phyloP scores from a whole-genome alignment of 768 basidiomycete species.

The Amanita thiersii region DNA sequence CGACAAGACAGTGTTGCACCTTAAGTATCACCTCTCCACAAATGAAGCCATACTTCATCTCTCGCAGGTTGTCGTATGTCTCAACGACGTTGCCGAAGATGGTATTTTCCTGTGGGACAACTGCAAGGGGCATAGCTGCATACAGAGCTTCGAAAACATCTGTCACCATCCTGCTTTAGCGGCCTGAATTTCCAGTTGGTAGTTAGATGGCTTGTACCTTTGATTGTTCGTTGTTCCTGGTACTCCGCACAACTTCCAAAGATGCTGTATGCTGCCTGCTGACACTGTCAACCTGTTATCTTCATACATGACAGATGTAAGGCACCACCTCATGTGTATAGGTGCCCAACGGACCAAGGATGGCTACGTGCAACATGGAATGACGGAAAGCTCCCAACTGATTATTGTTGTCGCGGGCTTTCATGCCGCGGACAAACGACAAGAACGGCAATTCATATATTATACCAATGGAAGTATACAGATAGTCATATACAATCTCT shows the following conservation, averaged over 20 bases:
- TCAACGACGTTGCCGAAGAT: conserved; percentile 69
- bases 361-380: conserved; percentile 29
- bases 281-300: neutral
- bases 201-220: conserved; percentile 17
- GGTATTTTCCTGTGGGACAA: conserved; percentile 80
- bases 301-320: neutral
- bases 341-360: conserved; percentile 63
- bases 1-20: conserved; percentile 64
- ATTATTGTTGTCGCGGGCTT: neutral
- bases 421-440: neutral
- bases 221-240: conserved; percentile 25
- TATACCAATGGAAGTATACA: neutral
- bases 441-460: neutral
- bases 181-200: neutral
- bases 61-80: conserved; percentile 59
- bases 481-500: neutral
- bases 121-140: conserved; percentile 36
- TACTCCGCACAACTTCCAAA: conserved; percentile 27
- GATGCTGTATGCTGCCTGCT: conserved; percentile 30
- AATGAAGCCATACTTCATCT: conserved; percentile 39
- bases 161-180: conserved; percentile 19
- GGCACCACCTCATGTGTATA: conserved; percentile 52
- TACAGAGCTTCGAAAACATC: conserved; percentile 53
- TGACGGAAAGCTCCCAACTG: too few species aligned
- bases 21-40: conserved; percentile 51